Evolutionary conservation across 2,329 filamentous ascomycete genomes (phyloP).

Genomic region (Magnaporthiopsis rhizophila): DNA sequence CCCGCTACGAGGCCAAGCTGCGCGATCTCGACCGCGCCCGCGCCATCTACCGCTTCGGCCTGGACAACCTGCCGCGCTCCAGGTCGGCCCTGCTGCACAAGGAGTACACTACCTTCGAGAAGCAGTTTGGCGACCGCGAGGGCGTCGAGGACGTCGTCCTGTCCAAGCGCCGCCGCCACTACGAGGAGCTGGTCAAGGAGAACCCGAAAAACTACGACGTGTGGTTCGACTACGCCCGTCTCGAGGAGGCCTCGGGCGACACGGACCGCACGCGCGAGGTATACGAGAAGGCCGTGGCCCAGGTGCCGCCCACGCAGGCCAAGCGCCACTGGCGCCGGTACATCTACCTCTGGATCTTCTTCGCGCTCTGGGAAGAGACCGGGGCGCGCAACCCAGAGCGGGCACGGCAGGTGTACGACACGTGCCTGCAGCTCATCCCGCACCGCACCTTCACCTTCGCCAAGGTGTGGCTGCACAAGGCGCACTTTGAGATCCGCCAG

Average conservation of each 20-base stretch:
- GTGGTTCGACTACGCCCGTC: slow-evolving; percentile 90
- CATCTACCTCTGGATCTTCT: slow-evolving; percentile 97
- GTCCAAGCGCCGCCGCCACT: slow-evolving; percentile 86
- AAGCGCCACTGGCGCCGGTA: slow-evolving; percentile 97
- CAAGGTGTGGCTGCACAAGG: slow-evolving; percentile 91
- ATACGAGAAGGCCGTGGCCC: slow-evolving; percentile 92
- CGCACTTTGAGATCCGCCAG: slow-evolving; percentile 88
- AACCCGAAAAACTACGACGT: slow-evolving; percentile 95
- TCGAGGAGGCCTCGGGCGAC: slow-evolving; percentile 83
- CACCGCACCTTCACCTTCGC: slow-evolving; percentile 97
- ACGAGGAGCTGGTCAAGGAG: slow-evolving; percentile 89
- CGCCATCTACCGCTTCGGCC: slow-evolving; percentile 93
- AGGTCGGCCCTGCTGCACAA: slow-evolving; percentile 82
- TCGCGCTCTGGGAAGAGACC: slow-evolving; percentile 90
- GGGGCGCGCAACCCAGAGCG: slow-evolving; percentile 71
- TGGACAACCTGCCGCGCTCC: slow-evolving; percentile 84
- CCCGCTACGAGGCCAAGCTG: slow-evolving; percentile 87
- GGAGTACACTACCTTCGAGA: slow-evolving; percentile 94
- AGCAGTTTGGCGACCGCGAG: slow-evolving; percentile 89
- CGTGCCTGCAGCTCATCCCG: slow-evolving; percentile 79
- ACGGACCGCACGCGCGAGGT: slow-evolving; percentile 79
- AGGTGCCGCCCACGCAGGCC: slow-evolving; percentile 89
- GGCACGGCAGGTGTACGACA: slow-evolving; percentile 82
- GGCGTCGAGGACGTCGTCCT: slow-evolving; percentile 93
- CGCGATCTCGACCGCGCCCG: slow-evolving; percentile 92